Evolutionary conservation across 2,329 filamentous ascomycete species (phyloP).

Genomic region (Fusarium kyushuense): DNA sequence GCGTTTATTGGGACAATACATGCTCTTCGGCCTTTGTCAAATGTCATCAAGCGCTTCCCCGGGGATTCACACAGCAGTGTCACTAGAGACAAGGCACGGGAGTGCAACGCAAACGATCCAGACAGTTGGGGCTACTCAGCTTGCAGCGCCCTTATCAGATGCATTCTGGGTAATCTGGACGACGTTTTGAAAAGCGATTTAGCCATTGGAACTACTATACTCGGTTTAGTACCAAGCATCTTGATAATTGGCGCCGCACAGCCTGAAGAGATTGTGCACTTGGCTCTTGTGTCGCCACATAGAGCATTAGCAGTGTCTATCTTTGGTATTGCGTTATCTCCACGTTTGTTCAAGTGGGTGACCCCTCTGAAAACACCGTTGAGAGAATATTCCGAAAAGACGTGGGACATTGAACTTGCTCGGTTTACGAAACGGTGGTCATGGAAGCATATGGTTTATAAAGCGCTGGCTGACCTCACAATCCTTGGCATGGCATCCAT

Average conservation of each 20-base stretch:
- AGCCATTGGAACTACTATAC: not conserved
- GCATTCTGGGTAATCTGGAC: not conserved
- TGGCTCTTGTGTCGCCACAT: not conserved
- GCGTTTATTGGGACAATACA: not conserved
- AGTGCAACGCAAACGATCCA: not conserved
- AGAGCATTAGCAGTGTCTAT: not conserved
- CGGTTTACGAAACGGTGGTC: not conserved
- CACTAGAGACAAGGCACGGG: not conserved
- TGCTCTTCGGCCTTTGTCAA: not conserved
- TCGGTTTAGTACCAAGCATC: not conserved
- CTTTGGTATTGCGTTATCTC: not conserved
- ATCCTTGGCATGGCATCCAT: not conserved
- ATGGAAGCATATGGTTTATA: not conserved
- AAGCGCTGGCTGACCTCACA: not conserved
- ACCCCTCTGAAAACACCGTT: not conserved
- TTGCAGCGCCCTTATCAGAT: not conserved
- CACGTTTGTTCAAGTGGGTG: not conserved
- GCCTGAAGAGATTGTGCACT: not conserved
- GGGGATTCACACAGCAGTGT: not conserved
- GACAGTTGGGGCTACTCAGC: not conserved
- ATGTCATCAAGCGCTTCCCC: not conserved
- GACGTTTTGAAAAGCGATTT: not conserved
- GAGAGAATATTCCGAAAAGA: not conserved
- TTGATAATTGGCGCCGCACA: not conserved
- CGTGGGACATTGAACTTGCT: not conserved